These are phyloP conservation scores for Rhynchospora tenuis DNA, from an alignment of 176 grass and related monocot genomes.

Conservation along the genomic window DNA sequence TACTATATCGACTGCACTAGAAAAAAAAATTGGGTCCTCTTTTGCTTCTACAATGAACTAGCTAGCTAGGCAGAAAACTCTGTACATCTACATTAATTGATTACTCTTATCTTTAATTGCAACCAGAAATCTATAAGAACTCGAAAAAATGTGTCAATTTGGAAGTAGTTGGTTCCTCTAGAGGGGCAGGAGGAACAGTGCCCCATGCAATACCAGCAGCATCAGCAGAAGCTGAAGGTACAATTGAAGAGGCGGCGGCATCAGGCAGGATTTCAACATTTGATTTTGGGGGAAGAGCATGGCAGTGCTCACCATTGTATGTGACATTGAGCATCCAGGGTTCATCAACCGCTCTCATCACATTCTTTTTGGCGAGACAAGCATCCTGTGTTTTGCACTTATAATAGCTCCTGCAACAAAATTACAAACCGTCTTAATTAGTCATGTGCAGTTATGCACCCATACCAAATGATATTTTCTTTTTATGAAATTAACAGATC, in stretches of 20 bases:
- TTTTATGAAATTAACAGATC: not conserved
- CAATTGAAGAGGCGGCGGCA: not conserved
- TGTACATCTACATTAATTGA: not conserved
- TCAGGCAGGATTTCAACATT: no score
- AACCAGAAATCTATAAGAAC: constrained; percentile 3
- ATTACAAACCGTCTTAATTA: no score
- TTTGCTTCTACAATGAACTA: not conserved
- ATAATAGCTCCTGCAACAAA: constrained; percentile 8
- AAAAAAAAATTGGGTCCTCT: not conserved
- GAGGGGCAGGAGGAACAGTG: not conserved
- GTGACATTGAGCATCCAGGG: constrained; percentile 10
- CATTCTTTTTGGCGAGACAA: not conserved
- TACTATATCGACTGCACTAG: not conserved
- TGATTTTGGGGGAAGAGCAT: not conserved
- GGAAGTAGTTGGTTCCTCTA: not conserved
- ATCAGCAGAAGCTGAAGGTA: not conserved
- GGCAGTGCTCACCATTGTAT: constrained; percentile 3
- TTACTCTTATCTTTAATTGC: not conserved
- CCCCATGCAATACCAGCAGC: not conserved
- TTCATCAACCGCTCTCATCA: not conserved
- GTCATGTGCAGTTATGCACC: no score
- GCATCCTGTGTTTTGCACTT: not conserved
- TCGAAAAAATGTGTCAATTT: not conserved
- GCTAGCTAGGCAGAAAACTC: not conserved
- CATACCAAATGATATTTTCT: no score